A percentile compares a stretch with the other conserved stretches of the same genome.
phyloP scores from a whole-genome alignment of 805 yeast genomes.

The Hanseniaspora valbyensis region DNA sequence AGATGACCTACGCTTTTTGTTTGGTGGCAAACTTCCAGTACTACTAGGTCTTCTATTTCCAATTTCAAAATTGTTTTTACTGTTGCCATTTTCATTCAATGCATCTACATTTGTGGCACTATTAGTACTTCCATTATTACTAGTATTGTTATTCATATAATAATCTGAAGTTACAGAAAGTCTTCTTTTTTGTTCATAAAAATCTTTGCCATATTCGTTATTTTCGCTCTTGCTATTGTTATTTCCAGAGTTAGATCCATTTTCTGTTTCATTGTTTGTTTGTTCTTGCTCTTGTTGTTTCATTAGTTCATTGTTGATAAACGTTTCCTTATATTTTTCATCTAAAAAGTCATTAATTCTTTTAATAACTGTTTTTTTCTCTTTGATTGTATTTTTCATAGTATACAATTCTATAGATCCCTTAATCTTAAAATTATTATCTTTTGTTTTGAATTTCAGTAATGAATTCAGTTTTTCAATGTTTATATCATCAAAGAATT shows the following conservation, averaged over 20 bases:
- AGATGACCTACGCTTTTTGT: constrained; percentile 5
- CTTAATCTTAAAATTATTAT: constrained; percentile 46
- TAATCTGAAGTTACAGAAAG: constrained; percentile 29
- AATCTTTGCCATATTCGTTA: constrained; percentile 17
- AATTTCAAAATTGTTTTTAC: constrained; percentile 7
- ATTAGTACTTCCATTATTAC: constrained; percentile 2
- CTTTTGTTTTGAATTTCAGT: constrained; percentile 64
- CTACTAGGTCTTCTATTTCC: constrained; percentile 14
- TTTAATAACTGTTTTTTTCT: constrained; percentile 75
- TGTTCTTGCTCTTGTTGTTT: constrained; percentile 17
- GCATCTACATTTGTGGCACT: neutral
- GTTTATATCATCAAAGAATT: constrained; percentile 89
- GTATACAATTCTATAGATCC: constrained; percentile 93
- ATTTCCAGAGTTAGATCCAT: constrained; percentile 7
- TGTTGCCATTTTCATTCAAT: too few species aligned
- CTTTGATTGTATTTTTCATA: constrained; percentile 85
- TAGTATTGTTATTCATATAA: constrained; percentile 18
- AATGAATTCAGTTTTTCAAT: constrained; percentile 85
- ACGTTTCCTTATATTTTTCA: constrained; percentile 26
- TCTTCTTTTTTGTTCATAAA: constrained; percentile 35
- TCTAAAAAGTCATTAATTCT: constrained; percentile 49
- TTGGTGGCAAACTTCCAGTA: constrained; percentile 10
- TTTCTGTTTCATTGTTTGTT: constrained; percentile 16
- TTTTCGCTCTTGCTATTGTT: constrained; percentile 13
- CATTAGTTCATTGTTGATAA: constrained; percentile 28